Conservation (phyloP, 179 eudicot species). For the Nepenthes alata region DNA sequence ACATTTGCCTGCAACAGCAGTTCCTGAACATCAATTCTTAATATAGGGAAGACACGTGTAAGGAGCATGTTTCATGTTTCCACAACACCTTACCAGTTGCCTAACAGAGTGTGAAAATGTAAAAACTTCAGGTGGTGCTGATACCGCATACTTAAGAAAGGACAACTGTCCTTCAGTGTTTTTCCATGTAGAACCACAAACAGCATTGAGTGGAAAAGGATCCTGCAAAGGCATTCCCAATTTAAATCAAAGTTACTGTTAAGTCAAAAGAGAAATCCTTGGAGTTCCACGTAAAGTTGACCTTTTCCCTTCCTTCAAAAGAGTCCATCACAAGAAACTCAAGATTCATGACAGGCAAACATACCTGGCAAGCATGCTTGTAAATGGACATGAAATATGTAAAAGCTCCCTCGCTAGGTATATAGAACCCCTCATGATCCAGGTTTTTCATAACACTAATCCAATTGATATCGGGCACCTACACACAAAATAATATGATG, state of each 20-base stretch:
- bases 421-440: conserved; percentile 85
- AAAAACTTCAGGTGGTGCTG: conserved; percentile 67
- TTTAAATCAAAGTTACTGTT: neutral
- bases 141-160: conserved; percentile 66
- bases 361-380: conserved; percentile 62
- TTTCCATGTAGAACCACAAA: conserved; percentile 76
- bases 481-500: conserved; percentile 10
- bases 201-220: conserved; percentile 64
- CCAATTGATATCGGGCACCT: conserved; percentile 90
- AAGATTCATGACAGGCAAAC: conserved; percentile 5
- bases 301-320: neutral
- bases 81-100: conserved; percentile 48
- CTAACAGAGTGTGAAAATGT: conserved; percentile 63
- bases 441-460: conserved; percentile 52
- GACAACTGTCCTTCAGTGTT: conserved; percentile 84
- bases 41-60: conserved; percentile 4
- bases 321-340: conserved; percentile 2
- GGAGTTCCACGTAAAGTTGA: neutral
- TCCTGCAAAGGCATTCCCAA: conserved; percentile 34
- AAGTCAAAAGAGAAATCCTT: neutral
- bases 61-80: neutral
- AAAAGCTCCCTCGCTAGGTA: conserved; percentile 66
- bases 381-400: conserved; percentile 63
- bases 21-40: conserved; percentile 4
- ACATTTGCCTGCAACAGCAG: conserved; percentile 42